These are phyloP conservation scores for Calonectria crousiana DNA, from an alignment of 2,329 filamentous ascomycete genomes.

Conservation along the genomic window DNA sequence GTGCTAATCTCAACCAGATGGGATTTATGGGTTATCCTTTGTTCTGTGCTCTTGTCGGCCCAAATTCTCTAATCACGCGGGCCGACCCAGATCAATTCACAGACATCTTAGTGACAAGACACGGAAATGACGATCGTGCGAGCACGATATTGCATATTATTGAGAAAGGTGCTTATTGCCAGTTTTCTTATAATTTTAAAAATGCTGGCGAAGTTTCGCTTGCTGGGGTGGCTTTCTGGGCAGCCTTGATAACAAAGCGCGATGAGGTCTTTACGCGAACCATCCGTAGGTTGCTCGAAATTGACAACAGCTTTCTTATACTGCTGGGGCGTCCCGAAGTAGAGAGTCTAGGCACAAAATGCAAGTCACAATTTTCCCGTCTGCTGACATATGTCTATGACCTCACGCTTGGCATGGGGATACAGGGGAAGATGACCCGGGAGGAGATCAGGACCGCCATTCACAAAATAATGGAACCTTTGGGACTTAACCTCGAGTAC, in stretches of 20 bases:
- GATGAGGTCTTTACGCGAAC: constrained; percentile 41
- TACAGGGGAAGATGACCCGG: not conserved
- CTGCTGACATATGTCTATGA: constrained; percentile 43
- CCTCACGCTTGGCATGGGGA: constrained; percentile 28
- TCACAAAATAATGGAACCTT: constrained; percentile 29
- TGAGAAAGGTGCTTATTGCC: constrained; percentile 35
- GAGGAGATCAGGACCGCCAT: constrained; percentile 31
- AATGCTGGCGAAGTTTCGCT: constrained; percentile 36
- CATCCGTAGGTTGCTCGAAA: constrained; percentile 23
- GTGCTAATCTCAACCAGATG: constrained; percentile 34
- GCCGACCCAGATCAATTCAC: constrained; percentile 38
- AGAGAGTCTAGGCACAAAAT: constrained; percentile 19
- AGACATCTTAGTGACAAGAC: constrained; percentile 27
- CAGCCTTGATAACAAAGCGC: constrained; percentile 37
- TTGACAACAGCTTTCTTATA: constrained; percentile 34
- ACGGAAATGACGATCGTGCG: constrained; percentile 28
- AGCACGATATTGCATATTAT: constrained; percentile 41
- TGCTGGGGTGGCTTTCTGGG: constrained; percentile 43
- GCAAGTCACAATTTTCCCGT: constrained; percentile 32
- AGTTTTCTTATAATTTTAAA: constrained; percentile 32
- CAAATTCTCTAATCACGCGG: constrained; percentile 37
- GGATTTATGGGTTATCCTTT: constrained; percentile 48
- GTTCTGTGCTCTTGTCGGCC: constrained; percentile 51
- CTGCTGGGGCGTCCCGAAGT: constrained; percentile 32
- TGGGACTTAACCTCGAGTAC: constrained; percentile 31